Conservation (phyloP, 2,329 filamentous ascomycete species). For the Ascochyta viciae-villosae region DNA sequence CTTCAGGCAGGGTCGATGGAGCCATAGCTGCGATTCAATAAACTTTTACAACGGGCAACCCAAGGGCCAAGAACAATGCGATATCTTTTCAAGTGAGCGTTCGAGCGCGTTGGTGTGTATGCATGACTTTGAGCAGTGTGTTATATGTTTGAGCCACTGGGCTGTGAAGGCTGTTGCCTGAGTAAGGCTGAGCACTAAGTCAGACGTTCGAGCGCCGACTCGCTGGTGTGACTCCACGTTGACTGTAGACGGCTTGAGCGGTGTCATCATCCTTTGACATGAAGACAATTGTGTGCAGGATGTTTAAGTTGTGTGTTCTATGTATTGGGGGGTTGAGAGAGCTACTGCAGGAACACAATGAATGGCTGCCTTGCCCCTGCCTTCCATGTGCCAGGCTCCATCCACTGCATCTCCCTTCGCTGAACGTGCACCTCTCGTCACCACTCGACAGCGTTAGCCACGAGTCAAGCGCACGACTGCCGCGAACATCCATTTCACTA, state of each 20-base stretch:
- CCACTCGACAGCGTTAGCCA: slow-evolving; percentile 9
- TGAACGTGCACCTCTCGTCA: slow-evolving; percentile 6
- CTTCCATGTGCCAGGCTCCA: slow-evolving; percentile 23
- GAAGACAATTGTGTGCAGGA: neutral
- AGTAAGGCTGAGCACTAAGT: slow-evolving; percentile 16
- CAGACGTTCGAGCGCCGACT: neutral
- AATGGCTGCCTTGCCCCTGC: slow-evolving; percentile 8
- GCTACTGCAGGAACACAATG: slow-evolving; percentile 18
- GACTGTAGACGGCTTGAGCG: neutral
- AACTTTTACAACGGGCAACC: neutral
- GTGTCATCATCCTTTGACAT: neutral
- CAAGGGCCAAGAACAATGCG: neutral
- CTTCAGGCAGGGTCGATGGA: slow-evolving; percentile 51
- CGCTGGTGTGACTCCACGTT: slow-evolving; percentile 8
- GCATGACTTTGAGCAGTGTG: neutral
- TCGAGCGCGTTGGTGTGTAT: neutral
- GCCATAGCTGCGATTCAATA: slow-evolving; percentile 24
- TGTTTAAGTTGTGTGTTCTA: neutral
- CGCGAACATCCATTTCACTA: slow-evolving; percentile 1
- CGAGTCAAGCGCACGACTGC: slow-evolving; percentile 10
- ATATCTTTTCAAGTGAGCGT: neutral
- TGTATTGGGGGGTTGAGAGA: neutral
- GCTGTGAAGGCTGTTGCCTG: slow-evolving; percentile 26
- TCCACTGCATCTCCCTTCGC: neutral
- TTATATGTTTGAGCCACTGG: slow-evolving; percentile 7